Conservation (phyloP, 163 green algal genomes). For the Chlamydomonas reinhardtii region DNA sequence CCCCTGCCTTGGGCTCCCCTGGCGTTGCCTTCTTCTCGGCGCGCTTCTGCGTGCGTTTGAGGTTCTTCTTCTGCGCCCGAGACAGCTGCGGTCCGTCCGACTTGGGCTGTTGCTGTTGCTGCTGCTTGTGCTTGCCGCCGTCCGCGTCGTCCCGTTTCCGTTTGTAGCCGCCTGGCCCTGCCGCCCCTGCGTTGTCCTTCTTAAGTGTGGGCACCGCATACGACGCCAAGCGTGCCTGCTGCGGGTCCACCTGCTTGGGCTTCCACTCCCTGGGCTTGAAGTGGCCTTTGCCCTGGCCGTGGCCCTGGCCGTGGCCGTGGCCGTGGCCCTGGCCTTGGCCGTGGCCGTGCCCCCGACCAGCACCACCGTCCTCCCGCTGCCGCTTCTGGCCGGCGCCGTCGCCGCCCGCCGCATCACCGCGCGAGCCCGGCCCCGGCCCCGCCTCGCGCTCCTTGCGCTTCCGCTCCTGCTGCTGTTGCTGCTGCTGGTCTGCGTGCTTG, state of each 20-base stretch:
- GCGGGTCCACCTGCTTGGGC: not conserved
- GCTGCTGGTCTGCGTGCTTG: not conserved
- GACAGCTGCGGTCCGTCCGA: constrained; percentile 50
- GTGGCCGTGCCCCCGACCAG: not conserved
- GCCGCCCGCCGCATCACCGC: not conserved
- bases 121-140: constrained; percentile 35
- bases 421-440: not conserved
- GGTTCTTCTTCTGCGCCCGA: constrained; percentile 73
- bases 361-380: not conserved
- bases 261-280: not conserved
- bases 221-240: constrained; percentile 62
- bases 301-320: not conserved
- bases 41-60: constrained; percentile 63
- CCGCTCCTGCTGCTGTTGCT: not conserved
- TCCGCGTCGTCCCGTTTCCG: not conserved
- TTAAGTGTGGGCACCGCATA: constrained; percentile 69
- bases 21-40: not conserved
- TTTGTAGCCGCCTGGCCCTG: not conserved
- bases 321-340: not conserved
- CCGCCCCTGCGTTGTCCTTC: constrained; percentile 10
- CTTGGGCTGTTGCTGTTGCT: constrained; percentile 4
- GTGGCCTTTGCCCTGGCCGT: not conserved
- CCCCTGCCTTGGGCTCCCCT: not conserved
- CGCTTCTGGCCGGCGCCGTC: not conserved
- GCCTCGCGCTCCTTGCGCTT: not conserved